Conservation (phyloP, 2,329 filamentous ascomycete genomes). For the Neocatenulostroma microsporum region DNA sequence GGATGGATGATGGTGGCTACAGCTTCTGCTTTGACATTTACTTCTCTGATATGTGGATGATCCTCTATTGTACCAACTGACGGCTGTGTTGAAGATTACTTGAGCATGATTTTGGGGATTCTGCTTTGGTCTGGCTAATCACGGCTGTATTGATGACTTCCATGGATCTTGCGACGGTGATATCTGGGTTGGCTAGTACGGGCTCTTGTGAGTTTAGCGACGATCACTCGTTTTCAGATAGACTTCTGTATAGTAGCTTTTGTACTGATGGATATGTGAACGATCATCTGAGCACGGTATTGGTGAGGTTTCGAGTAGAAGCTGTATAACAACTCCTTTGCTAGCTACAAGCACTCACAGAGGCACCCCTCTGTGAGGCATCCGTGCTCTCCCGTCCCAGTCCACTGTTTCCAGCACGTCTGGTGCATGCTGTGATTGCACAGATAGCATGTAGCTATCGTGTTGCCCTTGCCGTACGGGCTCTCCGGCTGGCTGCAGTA, state of each 20-base stretch:
- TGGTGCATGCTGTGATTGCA: conserved; percentile 56
- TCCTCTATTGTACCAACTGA: too few species aligned
- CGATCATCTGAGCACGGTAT: neutral
- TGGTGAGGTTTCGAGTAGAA: neutral
- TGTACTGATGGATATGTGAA: neutral
- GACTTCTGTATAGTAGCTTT: neutral
- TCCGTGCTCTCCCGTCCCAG: conserved; percentile 45
- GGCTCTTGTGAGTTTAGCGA: neutral
- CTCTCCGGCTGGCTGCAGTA: conserved; percentile 39
- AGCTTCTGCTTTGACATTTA: neutral
- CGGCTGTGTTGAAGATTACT: neutral
- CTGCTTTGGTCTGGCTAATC: neutral
- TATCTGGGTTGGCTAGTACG: neutral
- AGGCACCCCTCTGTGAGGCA: conserved; percentile 54
- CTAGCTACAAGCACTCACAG: conserved; percentile 43
- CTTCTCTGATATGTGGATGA: too few species aligned
- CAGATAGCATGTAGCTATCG: conserved; percentile 45
- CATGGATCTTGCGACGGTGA: neutral
- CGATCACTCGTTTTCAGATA: neutral
- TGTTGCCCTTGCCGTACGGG: conserved; percentile 21
- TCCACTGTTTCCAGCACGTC: conserved; percentile 51
- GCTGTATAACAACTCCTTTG: neutral
- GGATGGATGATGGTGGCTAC: conserved; percentile 2
- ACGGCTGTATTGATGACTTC: conserved; percentile 2
- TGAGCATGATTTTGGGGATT: neutral